Evolutionary conservation across 768 basidiomycete species (phyloP), one percentile per base, ranked within the genome.

Genomic region (Russula sp.): DNA sequence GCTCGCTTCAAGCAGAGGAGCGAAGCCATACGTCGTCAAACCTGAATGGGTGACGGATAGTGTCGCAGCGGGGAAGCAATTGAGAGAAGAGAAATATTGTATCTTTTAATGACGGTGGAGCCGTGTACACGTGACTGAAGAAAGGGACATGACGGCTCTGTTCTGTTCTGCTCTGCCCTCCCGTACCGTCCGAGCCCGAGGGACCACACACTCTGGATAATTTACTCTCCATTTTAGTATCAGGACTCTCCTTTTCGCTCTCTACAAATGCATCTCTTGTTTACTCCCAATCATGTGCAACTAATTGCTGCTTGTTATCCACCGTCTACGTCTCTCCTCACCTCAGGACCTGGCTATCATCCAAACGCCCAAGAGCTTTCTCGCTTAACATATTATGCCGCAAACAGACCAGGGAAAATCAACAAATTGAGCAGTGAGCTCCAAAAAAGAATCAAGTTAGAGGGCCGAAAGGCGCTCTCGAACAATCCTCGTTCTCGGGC

Each of bases 251-350:
- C 59, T 49, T 53, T 64, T 53, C 34, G 43, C 43, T 47, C 10
- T 51, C 36, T 42, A 57, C n/a, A 16, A 52, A 90, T 91, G 88
- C 83, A 85, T 72, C 72, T 85, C 63, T 73, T 84, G 69, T 90
- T 93, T 75, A 86, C 87, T 59, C 86, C 91, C 64, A 84, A 88
- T 76, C 91, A 93, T 77, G 82, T 92, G 69, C 83, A 85, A 68
- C 84, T 93, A 63, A 82, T 95, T 70, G 83, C 84, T 58, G 84
- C 90, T 39, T 95, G 92, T 73, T 96, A 95, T 71, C 93, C 93
- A 16, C 83, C 90, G 8, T 76, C 84, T 46, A 85, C 91, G 56
- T 78, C 84, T 6, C 79, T 95, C 38, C 76, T 86, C 56, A 83
- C 87, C 18, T 80, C 90, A 22, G 89, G 83, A 39, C 87, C 92